Evolutionary conservation across 495 filamentous ascomycete genomes (phyloP), one percentile per base, ranked within the genome.

Genomic region (Neurospora sublineolata): DNA sequence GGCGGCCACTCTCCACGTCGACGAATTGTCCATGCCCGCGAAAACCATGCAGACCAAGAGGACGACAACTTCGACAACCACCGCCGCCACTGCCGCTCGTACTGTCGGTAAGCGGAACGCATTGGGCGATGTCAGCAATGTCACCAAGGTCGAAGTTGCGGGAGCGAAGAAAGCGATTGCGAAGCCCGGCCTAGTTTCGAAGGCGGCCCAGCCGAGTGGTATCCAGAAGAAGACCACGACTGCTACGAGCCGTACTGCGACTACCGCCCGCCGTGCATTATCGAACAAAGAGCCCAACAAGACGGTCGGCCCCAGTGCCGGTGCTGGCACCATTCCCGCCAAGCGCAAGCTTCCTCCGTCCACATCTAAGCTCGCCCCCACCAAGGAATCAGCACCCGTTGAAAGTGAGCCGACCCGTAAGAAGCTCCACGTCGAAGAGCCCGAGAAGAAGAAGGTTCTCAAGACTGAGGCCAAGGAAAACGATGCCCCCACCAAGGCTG

Each of bases 91-190:
- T 36, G 83, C 86, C 75, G 77, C 83, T 58, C 81, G 82, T 37
- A 78, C 78, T 14, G 84, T 83, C 73, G 86, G 90, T 77, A 90
- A 89, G 79, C 91, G 93, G 76, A 84, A 90, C 76, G 93, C 91
- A 38, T 87, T 99, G 23, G 93, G 93, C 36, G 94, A 99, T 85
- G 90, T 97, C 72, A 98, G 94, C 87, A 99, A 99, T 84, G 92
- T 97, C 69, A 87, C 87, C 71, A 97, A 97, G 82, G 84, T 81
- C 30, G 92, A 94, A 16, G 82, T 73, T 44, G 83, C 79, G 6
- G 92, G 93, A 33, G 87, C 83, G 37, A 94, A 97, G 87, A 97
- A 96, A 84, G 80, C 85, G 39, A 81, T 82, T 33, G 83, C 77
- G 69, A 91, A 91, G 79, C 78, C 81, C 23, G 90, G 88, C 67